phyloP scores from a whole-genome alignment of 2,329 filamentous ascomycete genomes.

The Xylariomycetidae sp. region DNA sequence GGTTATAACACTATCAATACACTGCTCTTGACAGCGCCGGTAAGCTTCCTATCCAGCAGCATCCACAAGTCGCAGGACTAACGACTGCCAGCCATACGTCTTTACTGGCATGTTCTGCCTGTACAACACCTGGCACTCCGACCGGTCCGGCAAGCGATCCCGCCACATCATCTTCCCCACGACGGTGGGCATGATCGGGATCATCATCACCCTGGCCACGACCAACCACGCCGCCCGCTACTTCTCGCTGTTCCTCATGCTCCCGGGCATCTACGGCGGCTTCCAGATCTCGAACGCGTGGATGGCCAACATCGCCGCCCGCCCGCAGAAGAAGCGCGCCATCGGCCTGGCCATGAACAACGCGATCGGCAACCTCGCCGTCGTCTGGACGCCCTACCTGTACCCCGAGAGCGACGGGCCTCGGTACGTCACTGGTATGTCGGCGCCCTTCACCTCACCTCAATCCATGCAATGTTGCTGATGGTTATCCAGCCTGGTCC shows the following conservation, averaged over 20 bases:
- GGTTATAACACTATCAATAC: constrained; percentile 22
- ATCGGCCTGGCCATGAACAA: constrained; percentile 22
- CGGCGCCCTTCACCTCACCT: no score
- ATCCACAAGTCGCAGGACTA: background rate
- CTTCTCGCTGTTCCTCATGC: constrained; percentile 18
- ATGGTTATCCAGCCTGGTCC: constrained; percentile 5
- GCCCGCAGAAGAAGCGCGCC: constrained; percentile 20
- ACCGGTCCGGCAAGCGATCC: constrained; percentile 19
- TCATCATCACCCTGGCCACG: constrained; percentile 20
- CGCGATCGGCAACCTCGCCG: constrained; percentile 19
- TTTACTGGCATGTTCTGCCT: constrained; percentile 23
- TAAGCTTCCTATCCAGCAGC: background rate
- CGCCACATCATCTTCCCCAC: constrained; percentile 16
- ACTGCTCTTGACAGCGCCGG: constrained; percentile 23
- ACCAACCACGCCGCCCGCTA: constrained; percentile 15
- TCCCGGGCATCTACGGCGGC: constrained; percentile 15
- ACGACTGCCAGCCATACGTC: constrained; percentile 15
- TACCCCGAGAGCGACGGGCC: constrained; percentile 17
- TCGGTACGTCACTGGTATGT: constrained; percentile 16
- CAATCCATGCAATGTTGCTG: no score
- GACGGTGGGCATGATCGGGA: constrained; percentile 12
- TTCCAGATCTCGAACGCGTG: constrained; percentile 22
- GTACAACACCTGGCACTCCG: constrained; percentile 25
- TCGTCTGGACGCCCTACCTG: constrained; percentile 21
- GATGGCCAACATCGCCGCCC: constrained; percentile 23